These are phyloP conservation scores for Citrus reticulata DNA, from an alignment of 345 rosid genomes.

Conservation along the genomic window DNA sequence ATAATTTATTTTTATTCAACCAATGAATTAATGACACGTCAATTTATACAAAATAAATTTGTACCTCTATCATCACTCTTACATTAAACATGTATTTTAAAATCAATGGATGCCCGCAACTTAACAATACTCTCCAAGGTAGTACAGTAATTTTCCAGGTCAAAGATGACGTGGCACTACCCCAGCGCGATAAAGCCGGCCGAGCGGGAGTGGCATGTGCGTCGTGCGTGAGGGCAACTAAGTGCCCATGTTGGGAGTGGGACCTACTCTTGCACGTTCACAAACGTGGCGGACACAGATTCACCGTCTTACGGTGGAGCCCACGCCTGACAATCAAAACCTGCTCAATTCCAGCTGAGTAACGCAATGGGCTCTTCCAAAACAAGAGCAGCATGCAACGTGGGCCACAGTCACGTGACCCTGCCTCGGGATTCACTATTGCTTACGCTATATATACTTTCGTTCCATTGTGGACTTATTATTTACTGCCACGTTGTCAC, in stretches of 20 bases:
- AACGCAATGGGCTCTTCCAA: neutral
- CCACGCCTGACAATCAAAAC: conserved; percentile 23
- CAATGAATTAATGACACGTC: too few species aligned
- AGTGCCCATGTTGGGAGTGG: conserved; percentile 40
- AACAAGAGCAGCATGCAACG: neutral
- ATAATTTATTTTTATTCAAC: too few species aligned
- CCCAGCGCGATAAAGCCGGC: conserved; percentile 32
- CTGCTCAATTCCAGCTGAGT: conserved; percentile 31
- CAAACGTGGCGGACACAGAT: conserved; percentile 19
- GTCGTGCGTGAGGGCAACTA: conserved; percentile 47
- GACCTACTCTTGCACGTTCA: conserved; percentile 35
- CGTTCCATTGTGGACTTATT: neutral
- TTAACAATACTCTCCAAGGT: too few species aligned
- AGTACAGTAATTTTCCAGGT: neutral
- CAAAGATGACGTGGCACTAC: conserved; percentile 18
- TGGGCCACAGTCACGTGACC: conserved; percentile 49
- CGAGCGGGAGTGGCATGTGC: conserved; percentile 39
- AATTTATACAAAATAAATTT: too few species aligned
- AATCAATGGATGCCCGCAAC: too few species aligned
- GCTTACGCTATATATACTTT: neutral
- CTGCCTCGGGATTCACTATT: conserved; percentile 30
- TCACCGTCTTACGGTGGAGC: conserved; percentile 29
- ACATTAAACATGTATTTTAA: too few species aligned
- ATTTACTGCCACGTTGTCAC: conserved; percentile 21
- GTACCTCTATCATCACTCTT: too few species aligned